Evolutionary conservation across 202 grass and related monocot genomes (phyloP).

Genomic region (Dendrocalamus latiflorus): DNA sequence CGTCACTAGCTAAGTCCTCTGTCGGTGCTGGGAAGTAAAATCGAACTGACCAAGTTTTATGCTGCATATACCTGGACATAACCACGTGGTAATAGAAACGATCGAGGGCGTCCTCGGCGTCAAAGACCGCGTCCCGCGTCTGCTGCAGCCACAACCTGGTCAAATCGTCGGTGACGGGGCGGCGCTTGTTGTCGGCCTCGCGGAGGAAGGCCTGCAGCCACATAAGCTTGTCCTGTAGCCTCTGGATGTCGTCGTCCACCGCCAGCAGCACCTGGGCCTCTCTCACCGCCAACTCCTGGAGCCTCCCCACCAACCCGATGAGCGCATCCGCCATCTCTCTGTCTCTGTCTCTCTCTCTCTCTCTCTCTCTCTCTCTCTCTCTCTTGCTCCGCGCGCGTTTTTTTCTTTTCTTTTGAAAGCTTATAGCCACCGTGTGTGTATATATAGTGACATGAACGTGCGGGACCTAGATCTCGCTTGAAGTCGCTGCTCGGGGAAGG

Average conservation of each 20-base stretch:
- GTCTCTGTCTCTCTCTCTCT: too few relatives aligned
- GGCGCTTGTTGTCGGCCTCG: constrained; percentile 32
- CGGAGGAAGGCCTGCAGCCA: constrained; percentile 50
- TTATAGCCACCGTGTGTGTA: too few relatives aligned
- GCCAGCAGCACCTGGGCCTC: constrained; percentile 14
- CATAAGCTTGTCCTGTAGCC: constrained; percentile 43
- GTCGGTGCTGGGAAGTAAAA: too few relatives aligned
- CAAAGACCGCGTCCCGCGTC: constrained; percentile 36
- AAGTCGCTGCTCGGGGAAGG: background rate
- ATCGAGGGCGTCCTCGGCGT: constrained; percentile 47
- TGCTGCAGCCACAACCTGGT: constrained; percentile 20
- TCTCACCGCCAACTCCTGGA: constrained; percentile 31
- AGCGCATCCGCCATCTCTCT: constrained; percentile 33
- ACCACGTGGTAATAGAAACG: background rate
- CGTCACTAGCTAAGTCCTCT: too few relatives aligned
- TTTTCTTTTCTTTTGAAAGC: background rate
- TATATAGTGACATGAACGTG: background rate
- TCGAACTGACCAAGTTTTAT: too few relatives aligned
- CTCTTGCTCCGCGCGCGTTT: too few relatives aligned
- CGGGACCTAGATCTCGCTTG: background rate
- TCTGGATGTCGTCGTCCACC: constrained; percentile 25
- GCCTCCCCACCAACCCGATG: constrained; percentile 18
- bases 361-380: too few relatives aligned
- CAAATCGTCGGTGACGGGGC: background rate
- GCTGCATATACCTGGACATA: background rate